Evolutionary conservation across 2,329 filamentous ascomycete species (phyloP).

Genomic region (Polychaeton citri): DNA sequence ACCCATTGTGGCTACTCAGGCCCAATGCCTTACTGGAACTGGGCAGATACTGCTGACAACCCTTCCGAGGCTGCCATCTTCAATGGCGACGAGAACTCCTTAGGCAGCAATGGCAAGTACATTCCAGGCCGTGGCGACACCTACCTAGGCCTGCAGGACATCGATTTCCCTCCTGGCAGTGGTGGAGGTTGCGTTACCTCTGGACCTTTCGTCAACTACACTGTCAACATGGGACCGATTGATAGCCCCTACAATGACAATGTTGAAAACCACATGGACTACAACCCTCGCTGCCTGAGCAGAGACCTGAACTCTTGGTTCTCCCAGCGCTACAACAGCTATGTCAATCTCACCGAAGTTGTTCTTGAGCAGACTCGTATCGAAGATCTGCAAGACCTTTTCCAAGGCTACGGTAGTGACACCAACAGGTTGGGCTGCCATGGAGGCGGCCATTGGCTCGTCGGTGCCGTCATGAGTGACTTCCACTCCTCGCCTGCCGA

Average conservation of each 20-base stretch:
- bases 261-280: slow-evolving; percentile 12
- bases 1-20: slow-evolving; percentile 32
- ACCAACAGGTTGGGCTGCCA: slow-evolving; percentile 26
- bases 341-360: slow-evolving; percentile 11
- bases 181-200: slow-evolving; percentile 43
- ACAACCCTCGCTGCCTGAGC: slow-evolving; percentile 13
- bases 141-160: slow-evolving; percentile 5
- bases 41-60: slow-evolving; percentile 16
- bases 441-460: slow-evolving; percentile 34
- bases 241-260: slow-evolving; percentile 15
- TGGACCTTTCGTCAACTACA: slow-evolving; percentile 38
- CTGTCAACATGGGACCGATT: slow-evolving; percentile 20
- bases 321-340: slow-evolving; percentile 9
- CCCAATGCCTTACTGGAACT: slow-evolving; percentile 20
- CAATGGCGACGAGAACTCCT: slow-evolving; percentile 37
- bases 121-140: background rate
- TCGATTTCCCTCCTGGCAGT: slow-evolving; percentile 34
- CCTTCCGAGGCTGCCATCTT: slow-evolving; percentile 37
- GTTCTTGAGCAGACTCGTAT: slow-evolving; percentile 15
- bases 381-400: slow-evolving; percentile 14
- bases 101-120: slow-evolving; percentile 17
- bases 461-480: slow-evolving; percentile 29
- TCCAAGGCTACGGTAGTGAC: slow-evolving; percentile 17
- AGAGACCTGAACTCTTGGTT: slow-evolving; percentile 14
- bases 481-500: slow-evolving; percentile 33